Percentiles rank a stretch among this genome's conserved stretches.
Evolutionary conservation across 352 stramenopile species (phyloP).

Genomic region (Paralagenidium karlingii): DNA sequence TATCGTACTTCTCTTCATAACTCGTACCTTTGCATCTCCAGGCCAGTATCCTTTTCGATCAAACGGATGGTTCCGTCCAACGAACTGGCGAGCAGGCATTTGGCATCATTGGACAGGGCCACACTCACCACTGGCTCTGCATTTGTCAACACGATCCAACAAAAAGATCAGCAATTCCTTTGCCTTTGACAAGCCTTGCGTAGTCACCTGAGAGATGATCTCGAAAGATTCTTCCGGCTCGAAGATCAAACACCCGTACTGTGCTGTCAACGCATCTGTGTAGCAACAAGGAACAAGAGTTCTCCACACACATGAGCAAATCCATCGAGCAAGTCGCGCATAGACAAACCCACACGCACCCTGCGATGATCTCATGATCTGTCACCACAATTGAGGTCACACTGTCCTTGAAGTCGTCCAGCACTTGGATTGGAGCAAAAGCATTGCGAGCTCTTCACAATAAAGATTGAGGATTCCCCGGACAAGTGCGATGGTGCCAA

Average conservation of each 20-base stretch:
- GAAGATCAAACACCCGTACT: constrained; percentile 77
- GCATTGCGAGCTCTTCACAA: constrained; percentile 42
- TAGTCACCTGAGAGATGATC: constrained; percentile 69
- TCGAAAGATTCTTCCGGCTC: constrained; percentile 40
- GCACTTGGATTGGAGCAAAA: constrained; percentile 67
- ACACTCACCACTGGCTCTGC: constrained; percentile 69
- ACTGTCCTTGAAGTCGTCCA: constrained; percentile 84
- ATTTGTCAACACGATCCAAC: not conserved
- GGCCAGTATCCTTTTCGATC: constrained; percentile 49
- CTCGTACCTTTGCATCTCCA: constrained; percentile 61
- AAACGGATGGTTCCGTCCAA: constrained; percentile 63
- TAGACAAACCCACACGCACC: constrained; percentile 15
- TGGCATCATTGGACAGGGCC: constrained; percentile 51
- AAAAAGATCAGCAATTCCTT: not conserved
- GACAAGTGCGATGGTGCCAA: not conserved
- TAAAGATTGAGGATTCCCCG: not conserved
- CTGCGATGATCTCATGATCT: constrained; percentile 68
- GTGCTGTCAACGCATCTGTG: constrained; percentile 68
- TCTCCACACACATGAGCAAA: not conserved
- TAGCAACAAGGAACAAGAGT: not conserved
- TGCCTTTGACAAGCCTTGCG: not conserved
- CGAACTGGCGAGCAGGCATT: constrained; percentile 65
- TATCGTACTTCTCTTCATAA: no score
- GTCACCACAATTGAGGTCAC: constrained; percentile 73
- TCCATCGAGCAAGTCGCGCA: not conserved